Evolutionary conservation across 768 basidiomycete genomes (phyloP).

Genomic region (Pleurotus pulmonarius): DNA sequence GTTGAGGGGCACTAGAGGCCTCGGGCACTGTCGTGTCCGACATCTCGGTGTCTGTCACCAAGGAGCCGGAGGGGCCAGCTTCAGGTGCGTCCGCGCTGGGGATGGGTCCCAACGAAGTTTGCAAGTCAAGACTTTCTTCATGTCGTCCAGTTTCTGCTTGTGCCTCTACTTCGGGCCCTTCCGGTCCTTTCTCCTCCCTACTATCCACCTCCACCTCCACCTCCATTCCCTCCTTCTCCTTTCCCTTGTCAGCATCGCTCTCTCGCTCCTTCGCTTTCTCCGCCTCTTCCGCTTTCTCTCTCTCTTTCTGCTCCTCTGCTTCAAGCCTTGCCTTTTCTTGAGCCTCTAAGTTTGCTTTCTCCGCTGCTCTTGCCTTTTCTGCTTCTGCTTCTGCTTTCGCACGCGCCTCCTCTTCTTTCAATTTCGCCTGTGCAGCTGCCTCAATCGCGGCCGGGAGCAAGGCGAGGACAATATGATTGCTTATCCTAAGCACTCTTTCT

Average conservation of each 20-base stretch:
- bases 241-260: neutral
- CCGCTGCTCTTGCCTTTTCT: conserved; percentile 28
- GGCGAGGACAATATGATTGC: conserved; percentile 67
- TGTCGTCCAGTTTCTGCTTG: too few species aligned
- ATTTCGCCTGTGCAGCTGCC: conserved; percentile 52
- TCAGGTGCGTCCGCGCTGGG: conserved; percentile 27
- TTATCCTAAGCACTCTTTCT: conserved; percentile 62
- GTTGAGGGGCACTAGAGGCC: conserved; percentile 38
- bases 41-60: neutral
- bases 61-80: conserved; percentile 16
- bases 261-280: conserved; percentile 14
- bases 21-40: conserved; percentile 9
- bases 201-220: conserved; percentile 12
- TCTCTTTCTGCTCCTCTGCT: conserved; percentile 23
- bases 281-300: conserved; percentile 28
- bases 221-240: conserved; percentile 9
- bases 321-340: conserved; percentile 34
- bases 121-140: conserved; percentile 8
- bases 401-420: conserved; percentile 52
- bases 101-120: conserved; percentile 35
- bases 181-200: neutral
- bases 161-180: conserved; percentile 26
- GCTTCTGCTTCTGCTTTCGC: conserved; percentile 15
- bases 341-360: conserved; percentile 34
- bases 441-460: conserved; percentile 80